Base-by-base conservation (phyloP, 768 basidiomycete species). In the Tricholoma hemisulphureum region DNA sequence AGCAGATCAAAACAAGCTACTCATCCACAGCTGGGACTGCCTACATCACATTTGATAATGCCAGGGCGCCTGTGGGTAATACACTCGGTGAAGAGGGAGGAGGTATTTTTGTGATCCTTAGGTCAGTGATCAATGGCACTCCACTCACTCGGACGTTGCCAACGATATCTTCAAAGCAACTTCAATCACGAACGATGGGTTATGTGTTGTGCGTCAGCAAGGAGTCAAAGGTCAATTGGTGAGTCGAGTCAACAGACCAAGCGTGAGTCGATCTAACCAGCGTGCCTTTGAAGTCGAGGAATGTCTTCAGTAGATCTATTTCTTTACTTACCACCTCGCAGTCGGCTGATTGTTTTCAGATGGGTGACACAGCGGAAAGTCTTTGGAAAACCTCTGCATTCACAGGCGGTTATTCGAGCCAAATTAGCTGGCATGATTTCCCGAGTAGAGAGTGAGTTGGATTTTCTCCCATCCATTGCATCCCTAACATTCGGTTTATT, bases 161-260 rank as follows among this genome's bases (percentile, higher is more conserved):
- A 16, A 57, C n/a, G 7, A 45, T 31, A 10, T 1, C 21, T 29
- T 50, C 35, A 24, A 32, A 77, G 89, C 58, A 98, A 96, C 75
- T 97, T 96, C 76, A 96, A 96, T 69, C 93, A 95, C 71, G 94
- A 95, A 69, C 88, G 90, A 62, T 95, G 91, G 93, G 90, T 91
- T 24, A 95, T 95, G 65, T 66, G 67, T 43, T 68, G 65, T 54
- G 60, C 63, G 13, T 66, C 65, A 16, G 65, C 63, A 13, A 58
- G 65, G 35, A 59, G 61, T 53, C 65, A 66, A 32, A 63, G 65
- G 26, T 52, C 53, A 51, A 56, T 64, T 34, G 55, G 65, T 64
- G 34, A 56, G 65, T 46, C n/a, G 23, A 23, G 13, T 14, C 13
- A 8, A 11, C 6, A 41, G 16, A 39, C n/a, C 26, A 2, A 18